phyloP scores from a whole-genome alignment of 371 early-diverging fungal species.

The Saksenaea vasiformis region DNA sequence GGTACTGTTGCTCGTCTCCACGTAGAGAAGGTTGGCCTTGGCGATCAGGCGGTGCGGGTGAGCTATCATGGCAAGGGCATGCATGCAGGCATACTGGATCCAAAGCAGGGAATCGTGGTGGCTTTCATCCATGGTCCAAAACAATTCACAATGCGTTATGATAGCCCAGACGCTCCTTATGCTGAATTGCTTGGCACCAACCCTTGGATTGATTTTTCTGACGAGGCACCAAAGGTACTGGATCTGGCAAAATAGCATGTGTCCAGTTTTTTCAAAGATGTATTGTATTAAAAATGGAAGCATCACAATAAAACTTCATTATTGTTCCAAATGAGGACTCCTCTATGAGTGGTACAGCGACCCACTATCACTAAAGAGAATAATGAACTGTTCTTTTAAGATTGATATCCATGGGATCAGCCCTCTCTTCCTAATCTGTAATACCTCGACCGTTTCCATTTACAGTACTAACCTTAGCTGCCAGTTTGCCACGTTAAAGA shows the following conservation, averaged over 20 bases:
- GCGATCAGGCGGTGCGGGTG: not conserved
- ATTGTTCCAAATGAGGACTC: not conserved
- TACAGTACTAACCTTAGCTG: too few relatives aligned
- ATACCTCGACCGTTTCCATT: too few relatives aligned
- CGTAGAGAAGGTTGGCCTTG: not conserved
- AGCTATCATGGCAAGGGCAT: not conserved
- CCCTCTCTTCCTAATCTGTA: too few relatives aligned
- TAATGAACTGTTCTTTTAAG: too few relatives aligned
- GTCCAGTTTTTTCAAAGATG: not conserved
- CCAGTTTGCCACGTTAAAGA: too few relatives aligned
- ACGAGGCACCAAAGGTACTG: not conserved
- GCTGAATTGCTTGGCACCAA: not conserved
- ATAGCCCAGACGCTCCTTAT: not conserved
- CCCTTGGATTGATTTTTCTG: not conserved
- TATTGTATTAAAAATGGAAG: not conserved
- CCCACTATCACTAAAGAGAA: too few relatives aligned
- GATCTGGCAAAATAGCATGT: not conserved
- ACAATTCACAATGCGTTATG: not conserved
- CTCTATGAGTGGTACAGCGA: too few relatives aligned
- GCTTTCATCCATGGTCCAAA: not conserved
- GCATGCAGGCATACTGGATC: not conserved
- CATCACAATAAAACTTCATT: not conserved
- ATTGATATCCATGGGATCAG: too few relatives aligned
- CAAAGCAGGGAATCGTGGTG: not conserved
- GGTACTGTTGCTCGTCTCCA: not conserved